phyloP scores from a whole-genome alignment of 306 rosid species.

The Citrullus colocynthis region DNA sequence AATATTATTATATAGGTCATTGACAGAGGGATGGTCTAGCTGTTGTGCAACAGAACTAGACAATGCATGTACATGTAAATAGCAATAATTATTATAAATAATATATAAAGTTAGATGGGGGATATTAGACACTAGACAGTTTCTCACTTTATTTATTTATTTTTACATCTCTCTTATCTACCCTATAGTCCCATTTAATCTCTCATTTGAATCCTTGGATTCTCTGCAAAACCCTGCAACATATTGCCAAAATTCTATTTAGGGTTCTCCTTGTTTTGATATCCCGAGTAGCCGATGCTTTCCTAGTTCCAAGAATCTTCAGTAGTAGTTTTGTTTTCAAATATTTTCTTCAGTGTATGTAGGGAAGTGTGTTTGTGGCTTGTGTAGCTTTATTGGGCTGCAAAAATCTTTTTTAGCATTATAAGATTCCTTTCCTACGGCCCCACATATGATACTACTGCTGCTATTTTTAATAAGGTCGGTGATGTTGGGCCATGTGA shows the following conservation, averaged over 20 bases:
- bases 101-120: neutral
- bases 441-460: neutral
- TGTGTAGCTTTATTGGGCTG: neutral
- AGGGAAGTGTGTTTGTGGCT: neutral
- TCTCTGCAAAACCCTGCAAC: constrained; percentile 5
- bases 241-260: constrained; percentile 2
- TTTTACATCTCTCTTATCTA: neutral
- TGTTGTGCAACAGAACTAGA: constrained; percentile 3
- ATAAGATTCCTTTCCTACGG: neutral
- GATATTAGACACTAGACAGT: neutral
- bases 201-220: neutral
- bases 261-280: neutral
- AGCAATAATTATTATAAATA: neutral
- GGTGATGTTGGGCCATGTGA: constrained; percentile 15
- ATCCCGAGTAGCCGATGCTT: neutral
- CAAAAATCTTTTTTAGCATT: neutral
- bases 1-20: constrained; percentile 1
- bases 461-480: neutral
- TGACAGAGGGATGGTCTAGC: constrained; percentile 8
- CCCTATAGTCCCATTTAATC: neutral
- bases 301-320: neutral
- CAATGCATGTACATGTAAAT: constrained; percentile 10
- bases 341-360: neutral
- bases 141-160: neutral
- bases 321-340: neutral